Evolutionary conservation across 2,329 filamentous ascomycete genomes (phyloP), one percentile per base, ranked within the genome.

Genomic region (Ascochyta lentis): DNA sequence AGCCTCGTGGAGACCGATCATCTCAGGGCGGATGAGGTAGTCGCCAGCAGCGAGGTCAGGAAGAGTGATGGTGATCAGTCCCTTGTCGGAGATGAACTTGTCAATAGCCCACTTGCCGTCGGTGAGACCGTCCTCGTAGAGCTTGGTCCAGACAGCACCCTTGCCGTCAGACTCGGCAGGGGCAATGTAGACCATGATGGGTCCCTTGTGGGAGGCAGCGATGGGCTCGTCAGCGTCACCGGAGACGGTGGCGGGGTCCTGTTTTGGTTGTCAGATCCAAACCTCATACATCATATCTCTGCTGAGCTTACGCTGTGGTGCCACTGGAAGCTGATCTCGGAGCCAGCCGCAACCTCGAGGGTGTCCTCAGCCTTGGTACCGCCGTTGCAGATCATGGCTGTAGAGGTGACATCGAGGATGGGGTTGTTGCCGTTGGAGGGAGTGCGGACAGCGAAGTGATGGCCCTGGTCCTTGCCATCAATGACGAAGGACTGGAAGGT

Each of bases 141-240:
- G 62, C 69, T 77, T 79, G 56, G 80, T 76, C 81, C 81, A 84
- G 68, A 82, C 81, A 55, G 75, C 73, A 19, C 80, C 80, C 39
- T 77, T 72, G 41, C 81, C 80, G 50, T 79, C 77, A 51, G 68
- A 68, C 16, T 68, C 60, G 31, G 72, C 71, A 29, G 71, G 70
- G 6, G 81, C 80, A 57, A 84, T 79, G 68, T 81, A 84, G 59
- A 80, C 81, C 67, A 81, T 78, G 69, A 84, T 67, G 45, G 81
- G 82, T 6, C 82, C 82, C 72, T 77, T 73, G 77, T 84, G 82
- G 40, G 79, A 81, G n/a, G 67, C 56, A 61, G 77, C 82, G 43
- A 84, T 81, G 70, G 83, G 81, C 68, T 83, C 82, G 66, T 83
- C 81, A 6, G 44, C n/a, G 53, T 69, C 67, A 56, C 70, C 71